Evolutionary conservation across 225 moss, liverwort and hornwort species (phyloP).

Genomic region (Asterella californica): DNA sequence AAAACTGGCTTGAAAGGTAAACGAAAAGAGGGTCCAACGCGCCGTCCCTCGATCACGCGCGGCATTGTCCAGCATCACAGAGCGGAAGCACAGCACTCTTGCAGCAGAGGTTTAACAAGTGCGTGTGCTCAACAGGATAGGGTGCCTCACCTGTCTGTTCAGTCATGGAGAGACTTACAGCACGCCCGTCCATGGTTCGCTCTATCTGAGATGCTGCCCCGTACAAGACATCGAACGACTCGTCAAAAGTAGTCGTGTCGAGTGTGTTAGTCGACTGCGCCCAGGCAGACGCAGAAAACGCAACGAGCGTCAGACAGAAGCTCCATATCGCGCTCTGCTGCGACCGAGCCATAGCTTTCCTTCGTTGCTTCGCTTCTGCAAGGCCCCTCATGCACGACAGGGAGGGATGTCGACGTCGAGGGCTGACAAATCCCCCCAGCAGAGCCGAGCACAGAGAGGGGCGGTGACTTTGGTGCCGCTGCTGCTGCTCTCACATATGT

Average conservation of each 20-base stretch:
- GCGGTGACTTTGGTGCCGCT: too few species aligned
- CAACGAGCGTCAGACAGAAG: background rate
- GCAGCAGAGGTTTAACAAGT: background rate
- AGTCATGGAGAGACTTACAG: constrained; percentile 42
- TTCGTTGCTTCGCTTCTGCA: background rate
- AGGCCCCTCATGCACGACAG: background rate
- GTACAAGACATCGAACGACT: constrained; percentile 33
- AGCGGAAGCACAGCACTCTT: background rate
- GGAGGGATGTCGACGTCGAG: too few species aligned
- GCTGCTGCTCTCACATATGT: too few species aligned
- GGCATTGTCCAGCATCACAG: background rate
- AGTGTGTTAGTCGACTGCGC: constrained; percentile 9
- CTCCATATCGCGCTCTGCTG: background rate
- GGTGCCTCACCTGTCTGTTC: constrained; percentile 27
- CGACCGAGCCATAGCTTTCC: background rate
- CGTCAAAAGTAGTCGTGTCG: constrained; percentile 25
- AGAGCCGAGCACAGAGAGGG: too few species aligned
- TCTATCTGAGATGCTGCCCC: constrained; percentile 32
- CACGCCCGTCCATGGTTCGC: constrained; percentile 31
- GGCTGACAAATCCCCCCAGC: too few species aligned
- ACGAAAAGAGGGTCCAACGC: background rate
- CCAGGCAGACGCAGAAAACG: background rate
- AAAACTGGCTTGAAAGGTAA: too few species aligned
- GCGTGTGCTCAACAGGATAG: background rate
- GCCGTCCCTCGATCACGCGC: background rate